Evolutionary conservation across 2,329 filamentous ascomycete genomes (phyloP).

Genomic region (Colletotrichum shisoi): DNA sequence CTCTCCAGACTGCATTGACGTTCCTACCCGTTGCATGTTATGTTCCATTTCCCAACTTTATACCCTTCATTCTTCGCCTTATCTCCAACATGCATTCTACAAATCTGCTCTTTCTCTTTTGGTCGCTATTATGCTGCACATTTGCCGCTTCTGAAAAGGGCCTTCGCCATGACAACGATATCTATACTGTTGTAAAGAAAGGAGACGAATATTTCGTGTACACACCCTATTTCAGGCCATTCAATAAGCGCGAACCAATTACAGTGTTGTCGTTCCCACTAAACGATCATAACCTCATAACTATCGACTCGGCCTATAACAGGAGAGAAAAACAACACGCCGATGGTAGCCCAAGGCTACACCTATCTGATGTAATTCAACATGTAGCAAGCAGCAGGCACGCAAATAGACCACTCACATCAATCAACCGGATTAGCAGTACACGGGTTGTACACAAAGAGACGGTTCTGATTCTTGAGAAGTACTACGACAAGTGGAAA

Average conservation of each 20-base stretch:
- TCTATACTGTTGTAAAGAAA: background rate
- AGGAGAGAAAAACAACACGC: background rate
- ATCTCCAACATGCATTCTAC: background rate
- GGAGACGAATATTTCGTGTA: background rate
- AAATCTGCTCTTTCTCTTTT: background rate
- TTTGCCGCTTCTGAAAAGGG: background rate
- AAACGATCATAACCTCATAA: background rate
- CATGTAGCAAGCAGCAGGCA: background rate
- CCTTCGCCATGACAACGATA: background rate
- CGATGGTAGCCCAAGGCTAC: background rate
- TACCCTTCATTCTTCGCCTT: too few species aligned
- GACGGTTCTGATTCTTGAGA: background rate
- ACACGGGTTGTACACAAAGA: accelerated
- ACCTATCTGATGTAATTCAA: background rate
- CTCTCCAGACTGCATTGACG: too few species aligned
- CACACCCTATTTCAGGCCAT: background rate
- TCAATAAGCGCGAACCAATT: background rate
- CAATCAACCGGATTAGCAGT: background rate
- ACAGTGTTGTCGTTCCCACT: background rate
- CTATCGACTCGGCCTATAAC: background rate
- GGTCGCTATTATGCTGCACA: background rate
- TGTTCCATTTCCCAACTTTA: too few species aligned
- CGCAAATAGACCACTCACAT: background rate
- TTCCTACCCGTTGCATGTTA: too few species aligned
- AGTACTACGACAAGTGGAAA: background rate